Evolutionary conservation across 164 flowering plant genomes (phyloP).

Genomic region (Platanus orientalis): DNA sequence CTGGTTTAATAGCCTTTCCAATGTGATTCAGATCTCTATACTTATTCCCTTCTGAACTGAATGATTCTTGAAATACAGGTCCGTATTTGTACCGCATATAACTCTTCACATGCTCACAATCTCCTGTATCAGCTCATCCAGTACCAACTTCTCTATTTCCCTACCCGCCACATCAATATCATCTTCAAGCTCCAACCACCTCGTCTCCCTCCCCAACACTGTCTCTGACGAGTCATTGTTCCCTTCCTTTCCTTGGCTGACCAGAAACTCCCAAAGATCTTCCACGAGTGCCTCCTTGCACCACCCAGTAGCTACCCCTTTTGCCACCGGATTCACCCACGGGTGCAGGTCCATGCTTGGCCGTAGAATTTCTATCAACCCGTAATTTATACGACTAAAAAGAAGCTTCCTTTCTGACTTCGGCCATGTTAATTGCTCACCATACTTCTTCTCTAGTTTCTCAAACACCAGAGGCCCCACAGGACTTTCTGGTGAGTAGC

Average conservation of each 20-base stretch:
- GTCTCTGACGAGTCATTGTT: too few species aligned
- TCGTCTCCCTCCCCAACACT: conserved; percentile 25
- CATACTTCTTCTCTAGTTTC: conserved; percentile 60
- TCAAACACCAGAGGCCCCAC: conserved; percentile 49
- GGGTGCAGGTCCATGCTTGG: conserved; percentile 40
- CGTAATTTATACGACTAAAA: conserved; percentile 61
- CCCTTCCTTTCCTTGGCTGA: too few species aligned
- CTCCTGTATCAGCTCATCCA: conserved; percentile 57
- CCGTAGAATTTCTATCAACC: conserved; percentile 39
- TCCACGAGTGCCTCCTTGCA: conserved; percentile 25
- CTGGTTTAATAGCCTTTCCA: too few species aligned
- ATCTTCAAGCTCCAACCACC: conserved; percentile 46
- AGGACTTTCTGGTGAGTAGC: conserved; percentile 49
- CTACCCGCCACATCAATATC: conserved; percentile 49
- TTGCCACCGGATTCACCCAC: conserved; percentile 39
- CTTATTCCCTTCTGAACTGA: too few species aligned
- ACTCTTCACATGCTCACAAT: conserved; percentile 10
- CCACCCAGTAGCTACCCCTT: conserved; percentile 17
- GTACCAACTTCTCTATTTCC: conserved; percentile 51
- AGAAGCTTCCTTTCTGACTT: conserved; percentile 63
- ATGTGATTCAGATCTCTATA: too few species aligned
- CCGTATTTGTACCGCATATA: too few species aligned
- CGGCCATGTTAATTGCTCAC: conserved; percentile 42
- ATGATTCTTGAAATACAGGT: too few species aligned
- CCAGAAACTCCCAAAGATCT: too few species aligned